Conservation (phyloP, 257 asterid species). For the Capsicum rhomboideum region DNA sequence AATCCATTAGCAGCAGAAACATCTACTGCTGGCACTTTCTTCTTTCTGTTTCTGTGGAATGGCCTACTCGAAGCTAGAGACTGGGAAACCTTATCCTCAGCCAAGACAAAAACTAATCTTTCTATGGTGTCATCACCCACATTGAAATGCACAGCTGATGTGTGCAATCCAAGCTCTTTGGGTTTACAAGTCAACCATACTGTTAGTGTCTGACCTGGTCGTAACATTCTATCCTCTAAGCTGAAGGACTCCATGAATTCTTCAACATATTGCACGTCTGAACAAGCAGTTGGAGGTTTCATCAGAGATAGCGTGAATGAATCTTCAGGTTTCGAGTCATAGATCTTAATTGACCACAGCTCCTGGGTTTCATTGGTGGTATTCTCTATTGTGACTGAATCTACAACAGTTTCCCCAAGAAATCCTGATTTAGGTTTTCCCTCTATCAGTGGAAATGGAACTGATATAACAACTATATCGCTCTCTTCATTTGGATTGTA, state of each 20-base stretch:
- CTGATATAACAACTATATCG: slow-evolving; percentile 39
- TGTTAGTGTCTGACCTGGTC: slow-evolving; percentile 34
- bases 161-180: slow-evolving; percentile 73
- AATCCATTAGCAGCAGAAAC: slow-evolving; percentile 24
- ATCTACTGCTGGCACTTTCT: slow-evolving; percentile 35
- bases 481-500: slow-evolving; percentile 73
- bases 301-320: slow-evolving; percentile 63
- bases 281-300: slow-evolving; percentile 66
- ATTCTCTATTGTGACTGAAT: slow-evolving; percentile 53
- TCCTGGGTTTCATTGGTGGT: slow-evolving; percentile 39
- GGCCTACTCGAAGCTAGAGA: slow-evolving; percentile 65
- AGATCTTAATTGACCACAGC: slow-evolving; percentile 71
- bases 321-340: slow-evolving; percentile 75
- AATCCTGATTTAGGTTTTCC: slow-evolving; percentile 66
- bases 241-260: slow-evolving; percentile 49
- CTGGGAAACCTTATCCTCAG: slow-evolving; percentile 74
- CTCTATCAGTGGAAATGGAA: slow-evolving; percentile 57
- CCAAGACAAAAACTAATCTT: slow-evolving; percentile 60
- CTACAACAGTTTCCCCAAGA: slow-evolving; percentile 53
- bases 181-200: slow-evolving; percentile 90
- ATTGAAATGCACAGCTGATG: slow-evolving; percentile 64
- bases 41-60: slow-evolving; percentile 43
- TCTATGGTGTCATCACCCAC: slow-evolving; percentile 78
- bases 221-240: slow-evolving; percentile 61
- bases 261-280: slow-evolving; percentile 41